Evolutionary conservation across 768 basidiomycete species (phyloP).

Genomic region (Ramaria sp.): DNA sequence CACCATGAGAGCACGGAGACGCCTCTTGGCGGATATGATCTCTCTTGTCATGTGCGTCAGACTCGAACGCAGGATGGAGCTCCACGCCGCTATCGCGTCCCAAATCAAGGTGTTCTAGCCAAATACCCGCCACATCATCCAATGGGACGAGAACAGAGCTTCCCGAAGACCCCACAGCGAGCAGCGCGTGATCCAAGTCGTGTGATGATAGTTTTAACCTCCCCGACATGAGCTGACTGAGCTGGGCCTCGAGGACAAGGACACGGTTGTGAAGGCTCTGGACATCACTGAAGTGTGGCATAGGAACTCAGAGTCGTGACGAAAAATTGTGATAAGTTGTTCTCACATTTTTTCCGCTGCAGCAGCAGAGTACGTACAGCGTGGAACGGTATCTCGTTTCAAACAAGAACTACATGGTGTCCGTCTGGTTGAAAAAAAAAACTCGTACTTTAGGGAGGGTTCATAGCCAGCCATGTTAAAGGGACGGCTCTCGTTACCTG

Average conservation of each 20-base stretch:
- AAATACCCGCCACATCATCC: conserved; percentile 48
- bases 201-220: conserved; percentile 4
- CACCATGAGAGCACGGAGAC: background rate
- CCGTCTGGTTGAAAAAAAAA: background rate
- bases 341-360: conserved; percentile 80
- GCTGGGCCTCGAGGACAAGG: conserved; percentile 53
- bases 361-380: conserved; percentile 19
- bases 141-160: conserved; percentile 42
- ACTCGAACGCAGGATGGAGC: conserved; percentile 6
- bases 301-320: background rate
- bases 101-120: conserved; percentile 45
- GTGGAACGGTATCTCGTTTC: conserved; percentile 19
- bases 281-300: conserved; percentile 41
- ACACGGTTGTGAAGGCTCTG: conserved; percentile 78
- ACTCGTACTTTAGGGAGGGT: background rate
- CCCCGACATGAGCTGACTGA: conserved; percentile 4
- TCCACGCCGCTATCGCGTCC: conserved; percentile 17
- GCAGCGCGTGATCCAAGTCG: conserved; percentile 23
- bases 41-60: conserved; percentile 14
- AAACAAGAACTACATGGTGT: conserved; percentile 7
- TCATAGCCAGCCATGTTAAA: background rate
- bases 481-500: conserved; percentile 22
- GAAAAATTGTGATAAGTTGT: background rate
- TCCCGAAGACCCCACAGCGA: conserved; percentile 27
- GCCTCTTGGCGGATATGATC: conserved; percentile 9